Base-by-base conservation (phyloP, 148 eudicot species). In the Rhododendron simsii region DNA sequence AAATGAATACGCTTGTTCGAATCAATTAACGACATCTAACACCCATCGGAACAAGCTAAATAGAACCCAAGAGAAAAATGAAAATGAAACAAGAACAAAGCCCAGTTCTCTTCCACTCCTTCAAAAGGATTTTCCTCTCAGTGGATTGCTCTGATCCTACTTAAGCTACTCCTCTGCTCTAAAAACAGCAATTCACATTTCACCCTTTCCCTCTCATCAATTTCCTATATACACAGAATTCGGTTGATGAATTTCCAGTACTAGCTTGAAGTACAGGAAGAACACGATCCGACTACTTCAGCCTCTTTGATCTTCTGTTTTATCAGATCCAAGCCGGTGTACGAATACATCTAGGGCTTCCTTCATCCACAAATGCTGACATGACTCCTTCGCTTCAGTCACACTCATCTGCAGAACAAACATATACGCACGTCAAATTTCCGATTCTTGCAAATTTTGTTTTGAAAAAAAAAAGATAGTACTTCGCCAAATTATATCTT, bases 321-420 rank as follows among this genome's bases (percentile, higher is more conserved):
- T 18, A 30, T 47, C 0, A 30, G 80, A 74, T 4, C 15, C 41
- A 0, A 92, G 86, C 37, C 91, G 84, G 30, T 80, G 50, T 23
- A 88, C 91, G 15, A 92, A 81, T 61, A 2, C 80, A 44, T 90
- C 93, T 33, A 92, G 84, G 78, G 94, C 94, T 85, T 91, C 93
- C 78, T 88, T 92, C 94, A 92, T 92, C 94, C 94, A 92, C 89
- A 71, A 82, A 55, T 90, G 83, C 9, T 85, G 78, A 55, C 94
- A 92, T 53, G 84, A 90, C 80, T 91, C 90, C 81, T 81, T 91
- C 1, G 94, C 94, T 69, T 88, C 88, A 0, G 50, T 85, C 65
- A 87, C 89, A 1, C 51, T 88, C 91, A 90, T 90, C 94, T 92
- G 84, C 88, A 57, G 7, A 71, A 1, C 20, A 10, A 50, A 18